A percentile compares a stretch with the other conserved stretches of the same genome.
Conservation (phyloP, 202 grass and related monocot species). For the Hordeum pubiflorum region DNA sequence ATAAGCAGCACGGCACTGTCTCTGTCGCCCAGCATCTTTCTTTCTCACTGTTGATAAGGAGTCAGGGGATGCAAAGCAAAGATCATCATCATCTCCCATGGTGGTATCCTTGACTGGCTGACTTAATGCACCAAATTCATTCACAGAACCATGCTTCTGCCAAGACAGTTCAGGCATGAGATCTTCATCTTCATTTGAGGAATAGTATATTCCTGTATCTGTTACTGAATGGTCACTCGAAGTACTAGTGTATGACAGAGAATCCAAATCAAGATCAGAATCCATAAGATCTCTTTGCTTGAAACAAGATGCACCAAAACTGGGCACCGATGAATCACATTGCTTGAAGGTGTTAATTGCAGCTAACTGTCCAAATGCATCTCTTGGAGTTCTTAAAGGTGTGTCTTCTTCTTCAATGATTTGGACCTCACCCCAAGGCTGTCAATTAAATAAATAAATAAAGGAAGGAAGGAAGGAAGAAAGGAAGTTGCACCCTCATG, state of each 20-base stretch:
- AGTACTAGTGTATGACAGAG: constrained; percentile 40
- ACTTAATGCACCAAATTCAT: not conserved
- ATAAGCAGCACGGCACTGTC: not conserved
- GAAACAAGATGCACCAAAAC: constrained; percentile 29
- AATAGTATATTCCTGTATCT: constrained; percentile 41
- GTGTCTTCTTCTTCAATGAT: constrained; percentile 93
- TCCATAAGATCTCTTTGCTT: constrained; percentile 40
- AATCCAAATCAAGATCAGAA: constrained; percentile 44
- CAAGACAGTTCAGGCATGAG: constrained; percentile 26
- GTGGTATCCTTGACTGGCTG: constrained; percentile 31
- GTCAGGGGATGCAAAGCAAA: constrained; percentile 25
- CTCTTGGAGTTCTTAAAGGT: constrained; percentile 73
- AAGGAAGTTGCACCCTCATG: constrained; percentile 15
- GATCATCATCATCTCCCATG: constrained; percentile 20
- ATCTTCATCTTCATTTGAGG: constrained; percentile 54
- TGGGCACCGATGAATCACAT: constrained; percentile 30
- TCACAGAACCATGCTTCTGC: constrained; percentile 19
- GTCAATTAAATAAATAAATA: constrained; percentile 23
- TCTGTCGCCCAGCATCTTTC: constrained; percentile 26
- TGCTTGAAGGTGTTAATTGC: constrained; percentile 40
- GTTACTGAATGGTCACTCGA: constrained; percentile 47
- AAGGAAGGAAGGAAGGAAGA: not conserved
- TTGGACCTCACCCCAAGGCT: constrained; percentile 89
- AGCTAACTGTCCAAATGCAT: constrained; percentile 78
- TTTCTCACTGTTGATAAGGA: constrained; percentile 14